Base-by-base conservation (phyloP, 2,329 filamentous ascomycete species). In the Xylariaceae sp. region DNA sequence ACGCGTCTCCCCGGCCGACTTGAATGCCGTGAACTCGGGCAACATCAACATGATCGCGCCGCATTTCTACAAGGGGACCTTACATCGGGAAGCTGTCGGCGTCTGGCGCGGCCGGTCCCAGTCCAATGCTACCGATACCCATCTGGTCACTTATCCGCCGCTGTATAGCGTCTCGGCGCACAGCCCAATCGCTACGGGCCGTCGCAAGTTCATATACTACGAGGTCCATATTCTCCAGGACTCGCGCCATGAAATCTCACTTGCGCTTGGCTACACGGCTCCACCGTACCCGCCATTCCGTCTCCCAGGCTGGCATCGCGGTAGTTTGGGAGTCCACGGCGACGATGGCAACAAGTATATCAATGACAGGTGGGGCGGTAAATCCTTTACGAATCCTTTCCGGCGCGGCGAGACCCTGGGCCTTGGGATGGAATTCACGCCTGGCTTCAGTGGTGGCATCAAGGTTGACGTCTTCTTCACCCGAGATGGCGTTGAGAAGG, bases 281-380 rank as follows among this genome's bases (percentile, higher is more conserved):
- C 80, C 86, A 45, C 89, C 89, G 7, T 92, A 91, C 65, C 89
- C 89, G 6, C 76, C 79, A 0, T 92, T 89, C 74, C 80, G 89
- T 7, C 78, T 92, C 55, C 89, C 89, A 0, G 89, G 89, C 1
- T 92, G 88, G 89, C 86, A 94, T 66, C 80, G 88, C 32, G 88
- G 81, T 16, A 86, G 83, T 58, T 65, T 92, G 13, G 89, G 78
- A 1, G 82, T 92, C n/a, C 89, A 92, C 67, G 84, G 86, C 44
- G 89, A 92, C 68, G 89, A 92, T 68, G 89, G 89, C 0, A 79
- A 86, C 63, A 80, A 80, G 68, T 94, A 87, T 67, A 77, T 90
- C 63, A 89, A 91, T 66, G 86, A 92, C 67, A 77, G 78, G 7
- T 87, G 80, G 75, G 88, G 89, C 19, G 89, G 89, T 16, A 80